These are phyloP conservation scores for Metarhizium robertsii DNA, from an alignment of 2,329 filamentous ascomycete species.

Conservation along the genomic window DNA sequence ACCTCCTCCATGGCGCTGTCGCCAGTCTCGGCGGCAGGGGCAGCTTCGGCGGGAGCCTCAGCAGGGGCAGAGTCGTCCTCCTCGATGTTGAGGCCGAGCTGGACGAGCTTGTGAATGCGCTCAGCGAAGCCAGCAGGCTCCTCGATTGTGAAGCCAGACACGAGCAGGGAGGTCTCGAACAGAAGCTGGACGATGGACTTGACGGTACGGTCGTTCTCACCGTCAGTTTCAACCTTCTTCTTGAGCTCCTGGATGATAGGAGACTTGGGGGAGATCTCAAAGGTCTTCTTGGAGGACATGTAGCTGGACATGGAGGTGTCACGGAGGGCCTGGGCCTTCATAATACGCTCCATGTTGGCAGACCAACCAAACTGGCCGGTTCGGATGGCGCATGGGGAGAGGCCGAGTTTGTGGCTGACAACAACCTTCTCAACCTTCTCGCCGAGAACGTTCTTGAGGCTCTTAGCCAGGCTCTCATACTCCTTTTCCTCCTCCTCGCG, in stretches of 20 bases:
- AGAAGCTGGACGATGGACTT: conserved; percentile 98
- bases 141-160: conserved; percentile 99
- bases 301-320: conserved; percentile 99
- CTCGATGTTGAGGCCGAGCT: conserved; percentile 93
- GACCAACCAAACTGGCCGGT: conserved; percentile 99
- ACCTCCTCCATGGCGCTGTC: conserved; percentile 99
- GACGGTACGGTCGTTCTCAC: conserved; percentile 97
- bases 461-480: conserved; percentile 89
- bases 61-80: conserved; percentile 70
- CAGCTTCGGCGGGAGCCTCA: conserved; percentile 49
- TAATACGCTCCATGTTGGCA: conserved; percentile 99
- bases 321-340: conserved; percentile 99
- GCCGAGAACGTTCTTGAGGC: conserved; percentile 96
- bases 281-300: conserved; percentile 99
- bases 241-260: conserved; percentile 97
- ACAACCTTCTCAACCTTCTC: conserved; percentile 99
- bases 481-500: conserved; percentile 98
- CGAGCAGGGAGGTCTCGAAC: conserved; percentile 96
- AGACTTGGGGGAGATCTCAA: conserved; percentile 99
- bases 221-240: conserved; percentile 96
- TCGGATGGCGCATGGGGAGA: conserved; percentile 94
- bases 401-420: conserved; percentile 93
- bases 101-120: conserved; percentile 99
- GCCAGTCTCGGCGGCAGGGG: conserved; percentile 50
- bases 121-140: conserved; percentile 96